Evolutionary conservation across 345 rosid species (phyloP).

Genomic region (Firmiana major): DNA sequence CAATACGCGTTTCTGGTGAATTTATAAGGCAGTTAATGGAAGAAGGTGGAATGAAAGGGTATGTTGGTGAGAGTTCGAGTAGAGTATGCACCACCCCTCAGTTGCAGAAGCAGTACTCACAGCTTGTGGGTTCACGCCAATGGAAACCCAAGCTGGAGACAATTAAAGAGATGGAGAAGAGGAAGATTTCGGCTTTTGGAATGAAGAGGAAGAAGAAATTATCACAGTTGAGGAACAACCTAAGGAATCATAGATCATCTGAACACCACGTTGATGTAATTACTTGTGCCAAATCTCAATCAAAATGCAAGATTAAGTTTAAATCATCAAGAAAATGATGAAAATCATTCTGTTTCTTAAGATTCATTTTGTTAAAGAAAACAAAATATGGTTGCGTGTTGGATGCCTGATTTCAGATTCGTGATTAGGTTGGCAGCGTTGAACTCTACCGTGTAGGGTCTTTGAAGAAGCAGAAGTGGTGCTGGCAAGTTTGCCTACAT

Average conservation of each 20-base stretch:
- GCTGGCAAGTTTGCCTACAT: not conserved
- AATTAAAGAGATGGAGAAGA: constrained; percentile 49
- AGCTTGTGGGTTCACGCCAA: constrained; percentile 46
- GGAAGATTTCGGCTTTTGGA: constrained; percentile 41
- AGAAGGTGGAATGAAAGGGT: constrained; percentile 26
- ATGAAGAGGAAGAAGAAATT: constrained; percentile 47
- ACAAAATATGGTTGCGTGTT: not conserved
- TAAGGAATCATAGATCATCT: constrained; percentile 20
- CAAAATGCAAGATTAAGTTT: constrained; percentile 38
- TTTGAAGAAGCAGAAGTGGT: not conserved
- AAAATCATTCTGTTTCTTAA: too few species aligned
- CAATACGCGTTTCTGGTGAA: constrained; percentile 77
- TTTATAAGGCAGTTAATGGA: constrained; percentile 62
- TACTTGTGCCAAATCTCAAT: constrained; percentile 18
- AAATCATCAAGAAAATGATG: constrained; percentile 27
- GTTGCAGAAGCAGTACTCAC: constrained; percentile 59
- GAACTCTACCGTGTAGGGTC: not conserved
- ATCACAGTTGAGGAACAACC: constrained; percentile 18
- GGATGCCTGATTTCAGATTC: not conserved
- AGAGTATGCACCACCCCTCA: constrained; percentile 64
- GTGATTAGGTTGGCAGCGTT: not conserved
- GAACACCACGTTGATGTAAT: constrained; percentile 22
- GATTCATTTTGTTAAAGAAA: not conserved
- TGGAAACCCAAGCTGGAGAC: constrained; percentile 93
- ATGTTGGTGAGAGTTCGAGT: not conserved